Evolutionary conservation across 129 eudicot species (phyloP).

Genomic region (Centaurea solstitialis): DNA sequence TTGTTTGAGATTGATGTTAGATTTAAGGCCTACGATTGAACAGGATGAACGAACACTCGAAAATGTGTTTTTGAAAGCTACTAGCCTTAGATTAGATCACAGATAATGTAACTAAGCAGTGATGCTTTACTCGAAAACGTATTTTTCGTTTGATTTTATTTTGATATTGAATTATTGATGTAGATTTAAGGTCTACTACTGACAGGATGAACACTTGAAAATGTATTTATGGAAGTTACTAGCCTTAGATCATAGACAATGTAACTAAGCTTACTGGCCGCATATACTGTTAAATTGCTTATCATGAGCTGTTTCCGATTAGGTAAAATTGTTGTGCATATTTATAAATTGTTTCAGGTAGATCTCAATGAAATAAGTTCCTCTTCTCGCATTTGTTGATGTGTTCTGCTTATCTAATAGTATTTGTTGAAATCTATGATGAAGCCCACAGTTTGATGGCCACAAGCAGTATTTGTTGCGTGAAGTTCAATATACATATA

Average conservation of each 20-base stretch:
- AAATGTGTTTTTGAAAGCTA: neutral
- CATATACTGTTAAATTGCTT: neutral
- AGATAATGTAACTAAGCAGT: neutral
- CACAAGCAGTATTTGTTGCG: neutral
- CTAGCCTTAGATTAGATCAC: neutral
- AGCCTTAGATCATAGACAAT: neutral
- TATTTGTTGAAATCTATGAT: neutral
- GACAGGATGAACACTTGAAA: neutral
- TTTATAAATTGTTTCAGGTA: neutral
- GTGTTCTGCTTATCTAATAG: neutral
- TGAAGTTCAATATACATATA: constrained; percentile 9
- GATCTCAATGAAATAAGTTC: neutral
- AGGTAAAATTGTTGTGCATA: neutral
- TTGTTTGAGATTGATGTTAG: constrained; percentile 7
- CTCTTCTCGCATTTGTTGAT: neutral
- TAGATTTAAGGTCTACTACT: neutral
- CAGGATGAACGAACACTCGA: neutral
- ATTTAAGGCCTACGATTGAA: constrained; percentile 6
- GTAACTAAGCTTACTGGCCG: neutral
- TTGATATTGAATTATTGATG: neutral
- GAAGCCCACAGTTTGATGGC: neutral
- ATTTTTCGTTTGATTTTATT: neutral
- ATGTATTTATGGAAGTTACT: neutral
- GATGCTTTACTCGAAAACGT: neutral
- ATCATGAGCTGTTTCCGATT: neutral